phyloP scores from a whole-genome alignment of 2,329 filamentous ascomycete genomes.

The Kalaharituber pfeilii region DNA sequence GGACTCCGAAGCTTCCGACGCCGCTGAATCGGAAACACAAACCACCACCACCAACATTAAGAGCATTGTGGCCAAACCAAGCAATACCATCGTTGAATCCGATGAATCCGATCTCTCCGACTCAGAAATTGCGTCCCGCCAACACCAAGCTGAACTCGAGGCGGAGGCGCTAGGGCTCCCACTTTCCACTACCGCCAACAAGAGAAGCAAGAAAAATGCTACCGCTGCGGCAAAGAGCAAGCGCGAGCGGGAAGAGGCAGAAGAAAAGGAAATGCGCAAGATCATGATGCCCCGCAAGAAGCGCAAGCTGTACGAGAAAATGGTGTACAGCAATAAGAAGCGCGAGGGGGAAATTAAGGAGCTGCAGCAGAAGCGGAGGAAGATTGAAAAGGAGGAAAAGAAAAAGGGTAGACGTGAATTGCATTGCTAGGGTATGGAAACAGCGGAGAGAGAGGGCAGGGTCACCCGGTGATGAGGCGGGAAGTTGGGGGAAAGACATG shows the following conservation, averaged over 20 bases:
- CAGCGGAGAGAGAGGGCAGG: neutral
- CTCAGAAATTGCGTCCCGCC: conserved; percentile 34
- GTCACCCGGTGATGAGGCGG: too few relatives aligned
- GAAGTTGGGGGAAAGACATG: too few relatives aligned
- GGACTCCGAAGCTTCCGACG: conserved; percentile 33
- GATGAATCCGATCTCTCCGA: conserved; percentile 28
- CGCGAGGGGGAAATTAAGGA: conserved; percentile 79
- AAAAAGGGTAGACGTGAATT: neutral
- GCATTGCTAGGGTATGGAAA: neutral
- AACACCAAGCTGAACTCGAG: conserved; percentile 78
- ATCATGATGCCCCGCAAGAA: conserved; percentile 98
- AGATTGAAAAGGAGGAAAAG: conserved; percentile 46
- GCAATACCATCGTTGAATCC: conserved; percentile 38
- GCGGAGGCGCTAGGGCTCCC: conserved; percentile 65
- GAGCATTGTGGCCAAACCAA: neutral
- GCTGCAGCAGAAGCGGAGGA: conserved; percentile 76
- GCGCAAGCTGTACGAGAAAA: conserved; percentile 92
- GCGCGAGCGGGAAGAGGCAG: conserved; percentile 36
- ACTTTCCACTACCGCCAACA: conserved; percentile 38
- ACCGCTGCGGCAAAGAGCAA: conserved; percentile 30
- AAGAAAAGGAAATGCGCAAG: conserved; percentile 81
- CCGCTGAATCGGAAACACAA: conserved; percentile 30
- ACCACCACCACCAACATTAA: conserved; percentile 34
- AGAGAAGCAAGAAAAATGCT: conserved; percentile 42
- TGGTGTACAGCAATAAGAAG: conserved; percentile 89